These are phyloP conservation scores for Epichloe hybrida DNA, from an alignment of 2,329 filamentous ascomycete genomes.

Conservation along the genomic window DNA sequence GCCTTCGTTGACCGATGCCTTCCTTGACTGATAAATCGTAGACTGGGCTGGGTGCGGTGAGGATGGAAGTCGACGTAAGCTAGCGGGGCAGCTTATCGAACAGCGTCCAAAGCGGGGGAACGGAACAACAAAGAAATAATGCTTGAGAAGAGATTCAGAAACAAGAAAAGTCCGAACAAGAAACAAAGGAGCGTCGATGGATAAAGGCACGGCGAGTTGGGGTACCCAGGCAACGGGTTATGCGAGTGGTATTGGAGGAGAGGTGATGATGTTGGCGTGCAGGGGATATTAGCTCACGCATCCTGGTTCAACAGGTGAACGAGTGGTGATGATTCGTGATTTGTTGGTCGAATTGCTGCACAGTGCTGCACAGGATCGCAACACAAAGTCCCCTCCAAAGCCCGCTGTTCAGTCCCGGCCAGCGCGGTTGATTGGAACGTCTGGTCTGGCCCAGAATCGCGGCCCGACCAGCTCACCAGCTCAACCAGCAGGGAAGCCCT, in stretches of 20 bases:
- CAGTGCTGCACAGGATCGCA: too few relatives aligned
- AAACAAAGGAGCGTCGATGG: background rate
- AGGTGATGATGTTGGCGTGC: background rate
- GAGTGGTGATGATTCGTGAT: too few relatives aligned
- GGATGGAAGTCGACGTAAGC: background rate
- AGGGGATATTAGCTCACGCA: background rate
- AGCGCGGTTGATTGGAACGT: background rate
- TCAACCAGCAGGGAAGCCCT: too few relatives aligned
- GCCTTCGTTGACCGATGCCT: constrained; percentile 1
- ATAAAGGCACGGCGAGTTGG: background rate
- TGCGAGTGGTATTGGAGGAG: background rate
- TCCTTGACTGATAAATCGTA: background rate
- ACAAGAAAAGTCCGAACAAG: background rate
- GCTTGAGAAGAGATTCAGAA: background rate
- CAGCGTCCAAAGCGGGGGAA: background rate
- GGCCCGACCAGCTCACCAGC: background rate
- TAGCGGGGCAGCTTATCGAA: background rate
- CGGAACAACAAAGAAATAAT: background rate
- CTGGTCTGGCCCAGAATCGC: background rate
- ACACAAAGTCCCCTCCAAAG: too few relatives aligned
- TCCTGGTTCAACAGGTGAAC: too few relatives aligned
- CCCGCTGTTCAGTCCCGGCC: background rate
- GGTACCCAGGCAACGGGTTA: background rate
- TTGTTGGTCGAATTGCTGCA: too few relatives aligned
- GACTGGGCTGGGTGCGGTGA: constrained; percentile 1